Conservation (phyloP, 805 yeast species). For the Nakazawaea anatomiae region DNA sequence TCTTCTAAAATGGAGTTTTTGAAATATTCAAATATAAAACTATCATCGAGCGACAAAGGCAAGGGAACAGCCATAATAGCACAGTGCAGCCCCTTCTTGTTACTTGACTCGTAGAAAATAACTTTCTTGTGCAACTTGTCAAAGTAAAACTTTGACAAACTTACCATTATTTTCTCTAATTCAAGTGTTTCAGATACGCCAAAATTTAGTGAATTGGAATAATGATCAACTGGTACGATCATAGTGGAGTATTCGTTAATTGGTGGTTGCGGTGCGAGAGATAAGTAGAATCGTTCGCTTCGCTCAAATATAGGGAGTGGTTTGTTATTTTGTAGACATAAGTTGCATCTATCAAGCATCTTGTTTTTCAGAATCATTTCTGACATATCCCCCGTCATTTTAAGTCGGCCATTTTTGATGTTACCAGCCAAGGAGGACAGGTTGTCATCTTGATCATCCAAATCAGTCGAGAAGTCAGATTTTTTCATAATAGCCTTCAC, state of each 20-base stretch:
- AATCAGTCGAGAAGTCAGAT: slow-evolving; percentile 28
- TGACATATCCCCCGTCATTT: slow-evolving; percentile 22
- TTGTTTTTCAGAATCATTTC: slow-evolving; percentile 22
- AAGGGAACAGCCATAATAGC: slow-evolving; percentile 38
- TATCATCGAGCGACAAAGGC: slow-evolving; percentile 22
- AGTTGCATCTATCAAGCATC: slow-evolving; percentile 28
- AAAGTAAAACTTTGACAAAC: slow-evolving; percentile 33
- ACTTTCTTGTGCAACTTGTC: slow-evolving; percentile 26
- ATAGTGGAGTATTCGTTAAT: slow-evolving; percentile 26
- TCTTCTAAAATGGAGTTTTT: slow-evolving; percentile 32
- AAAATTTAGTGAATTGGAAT: slow-evolving; percentile 31
- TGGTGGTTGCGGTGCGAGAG: slow-evolving; percentile 35
- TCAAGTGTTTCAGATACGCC: slow-evolving; percentile 40
- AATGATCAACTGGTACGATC: slow-evolving; percentile 38
- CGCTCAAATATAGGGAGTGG: slow-evolving; percentile 22
- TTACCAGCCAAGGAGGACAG: slow-evolving; percentile 29
- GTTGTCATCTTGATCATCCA: slow-evolving; percentile 38
- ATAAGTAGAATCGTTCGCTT: slow-evolving; percentile 30
- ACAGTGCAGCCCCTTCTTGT: slow-evolving; percentile 28
- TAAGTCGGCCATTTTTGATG: slow-evolving; percentile 21
- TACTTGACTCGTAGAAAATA: slow-evolving; percentile 40
- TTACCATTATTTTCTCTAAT: slow-evolving; percentile 34
- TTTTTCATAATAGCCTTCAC: slow-evolving; percentile 31
- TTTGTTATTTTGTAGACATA: slow-evolving; percentile 27
- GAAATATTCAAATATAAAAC: slow-evolving; percentile 33